Base-by-base conservation (phyloP, 176 grass and related monocot genomes). In the Rhipidocladum racemiflorum region DNA sequence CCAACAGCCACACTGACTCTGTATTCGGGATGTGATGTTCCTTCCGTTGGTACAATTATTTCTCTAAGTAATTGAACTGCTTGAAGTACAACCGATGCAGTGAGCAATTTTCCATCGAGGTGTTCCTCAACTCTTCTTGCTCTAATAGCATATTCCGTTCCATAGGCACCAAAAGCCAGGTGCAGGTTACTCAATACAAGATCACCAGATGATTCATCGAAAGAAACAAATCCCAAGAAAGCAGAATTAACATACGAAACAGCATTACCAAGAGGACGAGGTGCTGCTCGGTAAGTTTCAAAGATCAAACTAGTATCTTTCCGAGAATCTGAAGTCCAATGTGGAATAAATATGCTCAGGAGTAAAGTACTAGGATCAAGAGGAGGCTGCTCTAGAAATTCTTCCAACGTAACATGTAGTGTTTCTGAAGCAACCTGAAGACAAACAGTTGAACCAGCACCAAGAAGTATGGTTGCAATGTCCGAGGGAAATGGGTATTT, bases 161-260 rank as follows among this genome's bases (percentile, higher is more conserved):
- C 93, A 77, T 89, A 97, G 28, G 93, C 90, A 80, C 93, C 93
- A 83, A 91, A 97, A 30, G 90, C 85, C 77, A 96, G 81, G 0
- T 53, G 68, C 68, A 95, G 25, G 61, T 95, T 88, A 61, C 72
- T 79, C 28, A 92, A 12, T 10, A 92, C 27, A 80, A 45, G 34
- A 66, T 69, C 36, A 72, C 74, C 78, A 43, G 56, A 85, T 78
- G 72, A 61, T 86, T 87, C 65, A 82, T 82, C 59, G 4, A 72
- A 40, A 34, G 35, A 68, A 79, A 85, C 72, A 79, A 86, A 56
- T 15, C 76, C 87, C 30, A 95, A 16, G 53, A 95, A 88, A 30
- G 92, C 81, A 68, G 82, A 85, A 56, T 95, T 95, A 44, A 92
- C 49, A 90, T 92, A 92, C 42, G 92, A 81, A 68, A 92, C 85